These are phyloP conservation scores for Mortierella sp. DNA, from an alignment of 371 early-diverging fungal genomes.

Conservation along the genomic window DNA sequence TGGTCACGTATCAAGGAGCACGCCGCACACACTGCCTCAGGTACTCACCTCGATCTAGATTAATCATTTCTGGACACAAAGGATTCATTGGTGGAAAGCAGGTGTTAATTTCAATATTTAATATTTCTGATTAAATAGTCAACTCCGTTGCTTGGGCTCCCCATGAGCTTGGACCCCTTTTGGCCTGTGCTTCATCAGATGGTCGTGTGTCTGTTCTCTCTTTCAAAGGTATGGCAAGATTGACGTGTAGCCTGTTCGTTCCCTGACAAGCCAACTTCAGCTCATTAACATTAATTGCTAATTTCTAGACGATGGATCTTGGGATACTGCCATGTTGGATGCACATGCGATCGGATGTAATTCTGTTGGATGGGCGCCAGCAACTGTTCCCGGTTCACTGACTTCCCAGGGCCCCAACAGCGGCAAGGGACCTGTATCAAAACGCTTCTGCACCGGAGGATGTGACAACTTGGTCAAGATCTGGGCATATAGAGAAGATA, in stretches of 20 bases:
- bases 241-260: not conserved
- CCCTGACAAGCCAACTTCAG: not conserved
- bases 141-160: constrained; percentile 98
- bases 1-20: constrained; percentile 95
- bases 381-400: constrained; percentile 86
- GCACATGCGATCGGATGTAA: constrained; percentile 96
- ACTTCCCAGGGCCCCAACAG: constrained; percentile 70
- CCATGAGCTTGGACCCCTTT: constrained; percentile 94
- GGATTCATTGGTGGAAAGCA: not conserved
- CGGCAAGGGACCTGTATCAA: constrained; percentile 73
- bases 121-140: constrained; percentile 63
- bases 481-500: constrained; percentile 88
- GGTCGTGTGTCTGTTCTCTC: constrained; percentile 93
- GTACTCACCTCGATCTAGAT: constrained; percentile 59
- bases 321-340: constrained; percentile 81
- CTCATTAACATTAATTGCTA: not conserved
- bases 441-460: constrained; percentile 93
- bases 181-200: constrained; percentile 97
- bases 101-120: not conserved
- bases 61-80: not conserved
- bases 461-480: constrained; percentile 97
- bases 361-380: constrained; percentile 96
- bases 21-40: constrained; percentile 87
- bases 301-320: constrained; percentile 80
- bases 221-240: constrained; percentile 79